Evolutionary conservation across 2,329 filamentous ascomycete genomes (phyloP).

Genomic region (Aspergillus caelatus): DNA sequence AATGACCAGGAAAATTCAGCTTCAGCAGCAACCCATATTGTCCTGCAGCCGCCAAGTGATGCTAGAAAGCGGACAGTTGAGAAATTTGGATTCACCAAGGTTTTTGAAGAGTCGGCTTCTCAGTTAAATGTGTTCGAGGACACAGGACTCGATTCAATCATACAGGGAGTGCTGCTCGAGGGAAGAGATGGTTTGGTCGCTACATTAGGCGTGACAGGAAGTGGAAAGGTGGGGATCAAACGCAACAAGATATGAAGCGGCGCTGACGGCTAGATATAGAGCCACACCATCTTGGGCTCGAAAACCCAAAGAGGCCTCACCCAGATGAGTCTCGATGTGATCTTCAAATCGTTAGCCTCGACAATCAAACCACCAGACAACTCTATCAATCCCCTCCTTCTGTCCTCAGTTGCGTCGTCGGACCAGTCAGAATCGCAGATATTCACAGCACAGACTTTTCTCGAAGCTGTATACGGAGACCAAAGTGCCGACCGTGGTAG

Average conservation of each 20-base stretch:
- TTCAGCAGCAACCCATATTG: slow-evolving; percentile 66
- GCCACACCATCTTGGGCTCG: slow-evolving; percentile 92
- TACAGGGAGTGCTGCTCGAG: slow-evolving; percentile 81
- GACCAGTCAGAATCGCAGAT: slow-evolving; percentile 82
- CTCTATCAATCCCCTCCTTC: slow-evolving; percentile 59
- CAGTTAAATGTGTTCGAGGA: slow-evolving; percentile 87
- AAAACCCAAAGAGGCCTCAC: slow-evolving; percentile 84
- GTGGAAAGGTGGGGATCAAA: slow-evolving; percentile 76
- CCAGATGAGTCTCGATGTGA: slow-evolving; percentile 85
- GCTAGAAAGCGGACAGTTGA: slow-evolving; percentile 83
- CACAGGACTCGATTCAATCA: slow-evolving; percentile 71
- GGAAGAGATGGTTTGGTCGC: slow-evolving; percentile 88
- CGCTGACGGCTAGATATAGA: slow-evolving; percentile 56
- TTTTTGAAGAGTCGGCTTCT: slow-evolving; percentile 83
- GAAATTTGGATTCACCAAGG: slow-evolving; percentile 89
- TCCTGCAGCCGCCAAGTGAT: slow-evolving; percentile 78
- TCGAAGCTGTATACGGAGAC: slow-evolving; percentile 78
- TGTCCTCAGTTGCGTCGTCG: slow-evolving; percentile 73
- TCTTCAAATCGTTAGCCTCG: slow-evolving; percentile 78
- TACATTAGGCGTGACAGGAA: slow-evolving; percentile 91
- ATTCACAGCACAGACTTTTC: slow-evolving; percentile 71
- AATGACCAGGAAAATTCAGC: slow-evolving; percentile 33
- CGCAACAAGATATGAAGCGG: background rate
- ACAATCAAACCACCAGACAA: slow-evolving; percentile 67
- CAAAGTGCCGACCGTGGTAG: slow-evolving; percentile 58